These are phyloP conservation scores for Salix purpurea DNA, from an alignment of 345 rosid genomes.

Conservation along the genomic window DNA sequence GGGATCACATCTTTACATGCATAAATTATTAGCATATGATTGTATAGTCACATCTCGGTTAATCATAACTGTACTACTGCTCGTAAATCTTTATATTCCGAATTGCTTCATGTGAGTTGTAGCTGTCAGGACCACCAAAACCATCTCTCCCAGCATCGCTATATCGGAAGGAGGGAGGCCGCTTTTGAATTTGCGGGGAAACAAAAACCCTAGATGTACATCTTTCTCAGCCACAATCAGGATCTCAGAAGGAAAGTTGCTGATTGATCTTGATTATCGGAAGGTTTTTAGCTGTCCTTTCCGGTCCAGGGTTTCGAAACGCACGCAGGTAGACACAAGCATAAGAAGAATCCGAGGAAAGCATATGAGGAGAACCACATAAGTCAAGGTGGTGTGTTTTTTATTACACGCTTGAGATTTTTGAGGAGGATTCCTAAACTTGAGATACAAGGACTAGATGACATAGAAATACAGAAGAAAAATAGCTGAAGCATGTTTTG, in stretches of 20 bases:
- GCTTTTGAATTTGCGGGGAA: too few relatives aligned
- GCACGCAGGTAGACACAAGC: constrained; percentile 30
- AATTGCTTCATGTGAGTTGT: constrained; percentile 10
- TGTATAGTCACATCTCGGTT: constrained; percentile 7
- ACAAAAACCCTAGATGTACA: too few relatives aligned
- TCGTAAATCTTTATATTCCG: neutral
- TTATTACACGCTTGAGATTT: constrained; percentile 24
- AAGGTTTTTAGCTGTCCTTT: neutral
- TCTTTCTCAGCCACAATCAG: too few relatives aligned
- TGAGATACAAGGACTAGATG: constrained; percentile 57
- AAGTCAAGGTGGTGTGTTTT: constrained; percentile 35
- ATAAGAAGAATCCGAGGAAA: constrained; percentile 53
- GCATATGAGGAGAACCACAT: constrained; percentile 43
- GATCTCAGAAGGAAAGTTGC: too few relatives aligned
- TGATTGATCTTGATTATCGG: too few relatives aligned
- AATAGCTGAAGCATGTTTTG: constrained; percentile 21
- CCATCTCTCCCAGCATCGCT: neutral
- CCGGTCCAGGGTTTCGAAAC: constrained; percentile 19
- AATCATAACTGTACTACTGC: neutral
- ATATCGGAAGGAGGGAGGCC: too few relatives aligned
- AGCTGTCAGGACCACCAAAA: neutral
- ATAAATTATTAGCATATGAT: neutral
- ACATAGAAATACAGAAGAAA: constrained; percentile 31
- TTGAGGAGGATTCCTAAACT: constrained; percentile 57
- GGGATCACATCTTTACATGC: too few relatives aligned